Evolutionary conservation across 2,329 filamentous ascomycete genomes (phyloP).

Genomic region (Colletotrichum noveboracense): DNA sequence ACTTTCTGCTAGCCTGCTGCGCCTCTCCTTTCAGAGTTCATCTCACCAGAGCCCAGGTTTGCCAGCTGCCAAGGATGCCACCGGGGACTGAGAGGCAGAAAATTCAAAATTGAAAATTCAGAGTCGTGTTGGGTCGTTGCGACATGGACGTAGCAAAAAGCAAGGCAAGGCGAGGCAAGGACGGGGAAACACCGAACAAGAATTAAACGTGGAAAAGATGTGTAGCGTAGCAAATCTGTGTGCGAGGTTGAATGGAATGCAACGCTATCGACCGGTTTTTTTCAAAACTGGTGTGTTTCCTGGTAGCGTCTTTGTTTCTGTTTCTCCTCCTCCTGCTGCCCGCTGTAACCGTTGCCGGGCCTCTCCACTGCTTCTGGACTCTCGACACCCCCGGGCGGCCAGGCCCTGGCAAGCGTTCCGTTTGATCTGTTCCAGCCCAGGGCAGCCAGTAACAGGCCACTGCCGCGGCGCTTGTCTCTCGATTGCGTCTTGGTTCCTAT

Average conservation of each 20-base stretch:
- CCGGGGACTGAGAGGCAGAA: background rate
- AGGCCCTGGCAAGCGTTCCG: background rate
- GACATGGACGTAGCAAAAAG: background rate
- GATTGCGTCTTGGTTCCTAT: background rate
- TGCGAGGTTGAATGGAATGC: constrained; percentile 9
- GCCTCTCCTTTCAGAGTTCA: constrained; percentile 12
- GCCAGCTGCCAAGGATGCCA: background rate
- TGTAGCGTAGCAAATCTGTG: background rate
- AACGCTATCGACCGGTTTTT: background rate
- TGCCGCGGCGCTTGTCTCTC: background rate
- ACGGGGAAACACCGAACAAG: background rate
- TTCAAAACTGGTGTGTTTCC: background rate
- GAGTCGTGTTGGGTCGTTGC: background rate
- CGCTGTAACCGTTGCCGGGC: background rate
- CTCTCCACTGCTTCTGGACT: background rate
- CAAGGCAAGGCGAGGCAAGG: background rate
- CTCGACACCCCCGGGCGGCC: background rate
- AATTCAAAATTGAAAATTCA: background rate
- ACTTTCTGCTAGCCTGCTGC: constrained; percentile 3
- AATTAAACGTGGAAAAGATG: background rate
- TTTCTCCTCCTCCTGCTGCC: constrained; percentile 2
- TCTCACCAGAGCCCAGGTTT: constrained; percentile 4
- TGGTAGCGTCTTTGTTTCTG: constrained; percentile 8
- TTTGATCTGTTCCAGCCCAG: background rate
- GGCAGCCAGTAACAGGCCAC: background rate